Evolutionary conservation across 192 early-diverging fungal genomes (phyloP), one percentile per base, ranked within the genome.

Genomic region (Cladochytrium replicatum): DNA sequence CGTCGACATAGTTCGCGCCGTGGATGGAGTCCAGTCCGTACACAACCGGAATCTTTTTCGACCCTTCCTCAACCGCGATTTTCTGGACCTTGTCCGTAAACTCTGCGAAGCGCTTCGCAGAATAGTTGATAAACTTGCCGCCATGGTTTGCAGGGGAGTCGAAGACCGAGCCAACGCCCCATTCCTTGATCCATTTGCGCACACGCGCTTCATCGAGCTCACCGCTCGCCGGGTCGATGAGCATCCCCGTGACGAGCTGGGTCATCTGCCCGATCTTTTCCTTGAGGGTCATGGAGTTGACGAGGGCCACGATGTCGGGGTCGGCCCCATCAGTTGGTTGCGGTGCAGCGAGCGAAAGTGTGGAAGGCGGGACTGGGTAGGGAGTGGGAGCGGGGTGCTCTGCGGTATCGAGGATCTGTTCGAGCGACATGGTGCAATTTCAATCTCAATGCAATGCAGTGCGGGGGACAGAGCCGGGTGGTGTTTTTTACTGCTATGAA

Each of bases 251-350:
- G 22, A 79, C 61, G 19, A 83, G 62, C 57, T 83, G 81, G 13
- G 74, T 73, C 81, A 84, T 80, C 41, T 84, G 82, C 11, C 82
- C 82, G 23, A 73, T 68, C 41, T 82, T 71, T 32, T 82, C 72
- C 37, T 55, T 52, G 2, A 80, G 30, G 0, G 61, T 69, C 67
- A 84, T 57, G 2, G 39, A 46, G 11, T 45, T 17, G 5, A 74
- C 61, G 39, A 82, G 53, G 2, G 24, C 38, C 11, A 24, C 31
- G 28, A 84, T 66, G 38, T 78, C 82, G 0, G 21, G 25, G 38
- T 84, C 82, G 30, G 78, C 67, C 0, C 39, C 0, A 0, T 43
- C 46, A 0, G 67, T 61, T 0, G 29, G 34, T n/a, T n/a, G n/a
- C 13, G 34, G 13, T 13, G 34, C 13, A 37, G 17, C 34, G 13